Percentiles rank a stretch among this genome's conserved stretches.
Conservation (phyloP, 371 early-diverging fungal species). For the Entomophthora muscae region DNA sequence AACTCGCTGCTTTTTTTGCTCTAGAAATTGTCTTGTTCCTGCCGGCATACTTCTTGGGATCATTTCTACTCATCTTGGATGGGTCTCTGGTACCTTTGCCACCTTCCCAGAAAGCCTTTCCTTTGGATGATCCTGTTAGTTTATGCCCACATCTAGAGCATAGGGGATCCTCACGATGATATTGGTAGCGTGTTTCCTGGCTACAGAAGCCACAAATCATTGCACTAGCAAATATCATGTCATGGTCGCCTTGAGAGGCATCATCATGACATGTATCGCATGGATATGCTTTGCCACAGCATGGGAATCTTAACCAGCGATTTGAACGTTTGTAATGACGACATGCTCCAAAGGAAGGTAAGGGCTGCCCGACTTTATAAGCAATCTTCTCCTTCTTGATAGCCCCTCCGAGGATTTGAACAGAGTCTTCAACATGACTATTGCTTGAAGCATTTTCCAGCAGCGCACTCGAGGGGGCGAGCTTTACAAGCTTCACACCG, state of each 20-base stretch:
- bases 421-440: not conserved
- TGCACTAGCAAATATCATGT: conserved; percentile 25
- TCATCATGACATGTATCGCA: conserved; percentile 89
- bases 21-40: not conserved
- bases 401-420: not conserved
- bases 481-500: not conserved
- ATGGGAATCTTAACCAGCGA: conserved; percentile 94
- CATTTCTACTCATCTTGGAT: conserved; percentile 35
- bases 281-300: conserved; percentile 62
- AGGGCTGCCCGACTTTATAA: conserved; percentile 11
- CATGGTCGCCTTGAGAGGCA: not conserved
- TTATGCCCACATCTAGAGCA: conserved; percentile 52
- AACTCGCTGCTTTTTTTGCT: not conserved
- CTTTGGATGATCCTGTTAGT: conserved; percentile 25
- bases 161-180: too few species aligned
- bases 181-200: conserved; percentile 56
- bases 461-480: not conserved
- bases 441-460: not conserved
- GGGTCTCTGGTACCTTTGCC: conserved; percentile 82
- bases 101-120: conserved; percentile 87
- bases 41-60: not conserved
- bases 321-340: conserved; percentile 11
- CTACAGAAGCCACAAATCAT: conserved; percentile 92
- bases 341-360: conserved; percentile 4
- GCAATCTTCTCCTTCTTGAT: not conserved